Evolutionary conservation across 495 filamentous ascomycete species (phyloP), one percentile per base, ranked within the genome.

Genomic region (Penicillium atrosanguineum): DNA sequence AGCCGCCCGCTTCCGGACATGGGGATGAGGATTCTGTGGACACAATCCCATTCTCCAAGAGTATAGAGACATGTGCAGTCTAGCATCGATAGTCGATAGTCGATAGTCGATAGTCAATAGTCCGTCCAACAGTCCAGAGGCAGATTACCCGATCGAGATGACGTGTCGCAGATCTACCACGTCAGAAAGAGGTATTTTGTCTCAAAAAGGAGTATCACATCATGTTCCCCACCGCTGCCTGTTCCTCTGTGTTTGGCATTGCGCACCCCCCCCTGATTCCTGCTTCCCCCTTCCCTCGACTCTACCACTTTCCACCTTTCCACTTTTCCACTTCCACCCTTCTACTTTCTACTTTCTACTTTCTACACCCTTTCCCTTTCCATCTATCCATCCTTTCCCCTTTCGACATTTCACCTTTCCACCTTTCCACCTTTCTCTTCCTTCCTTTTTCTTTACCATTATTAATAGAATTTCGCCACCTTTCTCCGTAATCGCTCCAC

Each of bases 231-330:
- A 58, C 54, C 21, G 31, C 38, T 40, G 38, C 47, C 37, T 41
- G 28, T 26, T 51, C 50, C 44, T 42, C 48, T 40, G 21, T 58
- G 55, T 44, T 52, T 52, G 39, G 28, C 20, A 40, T 41, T 41
- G 40, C 47, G 51, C 57, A 61, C 67, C 70, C 57, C 70, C 67
- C 65, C 57, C 26, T 59, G 23, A 23, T 53, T 44, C 57, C 46
- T 44, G 47, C 43, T 44, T 53, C 53, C 19, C 43, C 37, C 39
- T 34, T 21, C 36, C 46, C 8, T 44, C 48, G 19, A 14, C 34
- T 46, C 41, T 42, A 21, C 14, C 9, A 34, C 19, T 16, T 14
- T 48, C 31, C 40, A 26, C 19, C 37, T 37, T 40, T 39, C 42
- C 43, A 16, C 19, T 19, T 55, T 46, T 28, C 8, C 23, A 7